phyloP scores from a whole-genome alignment of 2,329 filamentous ascomycete species.

The Penicillium vulpinum region DNA sequence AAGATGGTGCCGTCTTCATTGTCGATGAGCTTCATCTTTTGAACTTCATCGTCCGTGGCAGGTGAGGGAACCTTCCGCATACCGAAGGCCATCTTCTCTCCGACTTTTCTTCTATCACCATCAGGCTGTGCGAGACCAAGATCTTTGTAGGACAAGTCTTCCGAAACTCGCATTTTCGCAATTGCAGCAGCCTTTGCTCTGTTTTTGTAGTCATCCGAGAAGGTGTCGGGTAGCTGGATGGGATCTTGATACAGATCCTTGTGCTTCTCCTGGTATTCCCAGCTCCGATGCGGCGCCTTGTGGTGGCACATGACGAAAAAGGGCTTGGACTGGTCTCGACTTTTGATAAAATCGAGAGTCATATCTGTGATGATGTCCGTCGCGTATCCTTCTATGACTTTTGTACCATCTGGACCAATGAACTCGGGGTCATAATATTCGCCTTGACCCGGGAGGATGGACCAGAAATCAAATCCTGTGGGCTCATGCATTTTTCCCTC shows the following conservation, averaged over 20 bases:
- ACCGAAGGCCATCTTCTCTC: constrained; percentile 33
- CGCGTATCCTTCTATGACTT: constrained; percentile 46
- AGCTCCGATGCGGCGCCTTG: constrained; percentile 56
- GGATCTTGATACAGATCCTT: constrained; percentile 51
- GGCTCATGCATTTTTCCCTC: constrained; percentile 51
- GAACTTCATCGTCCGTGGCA: constrained; percentile 27
- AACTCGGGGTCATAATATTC: constrained; percentile 55
- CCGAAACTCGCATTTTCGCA: constrained; percentile 55
- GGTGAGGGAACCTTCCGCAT: constrained; percentile 44
- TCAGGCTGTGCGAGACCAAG: constrained; percentile 55
- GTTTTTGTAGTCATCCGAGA: constrained; percentile 57
- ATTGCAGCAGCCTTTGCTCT: constrained; percentile 51
- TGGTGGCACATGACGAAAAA: constrained; percentile 61
- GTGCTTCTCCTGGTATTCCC: constrained; percentile 54
- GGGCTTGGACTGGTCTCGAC: constrained; percentile 36
- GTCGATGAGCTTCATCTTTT: constrained; percentile 43
- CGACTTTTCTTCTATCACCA: constrained; percentile 42
- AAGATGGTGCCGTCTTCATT: constrained; percentile 51
- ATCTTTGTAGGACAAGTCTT: constrained; percentile 54
- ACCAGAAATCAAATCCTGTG: constrained; percentile 55
- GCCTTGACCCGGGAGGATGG: constrained; percentile 54
- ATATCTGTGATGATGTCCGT: constrained; percentile 57
- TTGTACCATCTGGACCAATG: constrained; percentile 42
- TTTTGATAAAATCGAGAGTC: constrained; percentile 45
- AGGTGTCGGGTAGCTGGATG: constrained; percentile 53